These are phyloP conservation scores for Russula virescens DNA, from an alignment of 768 basidiomycete genomes.

Conservation along the genomic window DNA sequence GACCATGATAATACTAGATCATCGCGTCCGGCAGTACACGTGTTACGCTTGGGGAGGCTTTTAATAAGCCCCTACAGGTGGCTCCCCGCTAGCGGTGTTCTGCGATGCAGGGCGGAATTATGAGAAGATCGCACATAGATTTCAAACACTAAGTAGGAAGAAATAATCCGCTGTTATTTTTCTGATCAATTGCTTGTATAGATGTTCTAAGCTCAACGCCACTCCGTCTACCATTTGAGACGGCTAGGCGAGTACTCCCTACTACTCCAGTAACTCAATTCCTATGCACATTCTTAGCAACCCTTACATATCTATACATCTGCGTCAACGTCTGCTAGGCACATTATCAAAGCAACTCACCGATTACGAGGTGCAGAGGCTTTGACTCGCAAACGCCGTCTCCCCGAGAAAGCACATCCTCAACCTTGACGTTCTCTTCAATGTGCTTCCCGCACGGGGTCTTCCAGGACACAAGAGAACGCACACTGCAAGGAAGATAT, in stretches of 20 bases:
- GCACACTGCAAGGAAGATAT: constrained; percentile 34
- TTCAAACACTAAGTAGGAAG: background rate
- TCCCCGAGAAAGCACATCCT: constrained; percentile 29
- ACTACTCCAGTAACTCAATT: too few relatives aligned
- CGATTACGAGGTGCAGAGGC: constrained; percentile 36
- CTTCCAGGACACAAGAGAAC: constrained; percentile 40
- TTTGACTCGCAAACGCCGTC: constrained; percentile 34
- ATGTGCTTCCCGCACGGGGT: constrained; percentile 34
- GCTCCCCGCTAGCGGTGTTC: too few relatives aligned
- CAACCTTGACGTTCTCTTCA: constrained; percentile 29
- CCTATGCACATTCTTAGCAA: background rate
- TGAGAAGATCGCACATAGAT: too few relatives aligned
- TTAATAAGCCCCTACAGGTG: too few relatives aligned
- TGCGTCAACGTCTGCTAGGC: background rate
- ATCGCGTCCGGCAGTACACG: too few relatives aligned
- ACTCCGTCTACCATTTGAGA: background rate
- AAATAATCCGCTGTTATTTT: background rate
- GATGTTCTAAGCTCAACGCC: background rate
- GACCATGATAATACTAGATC: too few relatives aligned
- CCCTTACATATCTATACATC: background rate
- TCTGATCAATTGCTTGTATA: too few relatives aligned
- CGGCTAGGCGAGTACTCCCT: too few relatives aligned
- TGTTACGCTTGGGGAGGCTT: too few relatives aligned
- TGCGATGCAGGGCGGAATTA: too few relatives aligned
- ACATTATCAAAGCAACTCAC: constrained; percentile 22